phyloP scores from a whole-genome alignment of 768 basidiomycete genomes.

The Kwoniella bestiolae region DNA sequence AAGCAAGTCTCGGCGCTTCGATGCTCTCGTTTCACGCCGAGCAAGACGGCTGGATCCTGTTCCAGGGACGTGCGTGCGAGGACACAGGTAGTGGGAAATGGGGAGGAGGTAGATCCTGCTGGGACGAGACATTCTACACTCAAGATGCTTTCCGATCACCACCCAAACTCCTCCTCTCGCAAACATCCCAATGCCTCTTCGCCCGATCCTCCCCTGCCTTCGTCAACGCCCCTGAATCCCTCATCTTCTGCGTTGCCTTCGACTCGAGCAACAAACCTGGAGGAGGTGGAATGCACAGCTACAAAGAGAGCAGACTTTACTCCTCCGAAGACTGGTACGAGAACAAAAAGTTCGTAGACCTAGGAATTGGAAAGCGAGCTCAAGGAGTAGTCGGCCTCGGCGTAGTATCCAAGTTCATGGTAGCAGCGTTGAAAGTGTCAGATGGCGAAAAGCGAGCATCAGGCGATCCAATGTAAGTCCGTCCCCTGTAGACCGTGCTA shows the following conservation, averaged over 20 bases:
- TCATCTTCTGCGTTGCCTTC: conserved; percentile 88
- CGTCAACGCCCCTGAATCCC: conserved; percentile 71
- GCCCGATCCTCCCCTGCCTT: conserved; percentile 85
- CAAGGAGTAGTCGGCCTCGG: conserved; percentile 91
- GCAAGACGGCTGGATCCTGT: conserved; percentile 60
- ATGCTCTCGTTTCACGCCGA: conserved; percentile 89
- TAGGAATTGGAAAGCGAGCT: conserved; percentile 80
- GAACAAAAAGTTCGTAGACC: conserved; percentile 71
- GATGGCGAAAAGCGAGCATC: conserved; percentile 56
- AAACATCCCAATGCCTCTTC: conserved; percentile 81
- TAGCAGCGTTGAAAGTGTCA: conserved; percentile 82
- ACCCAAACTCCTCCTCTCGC: conserved; percentile 66
- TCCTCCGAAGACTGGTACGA: conserved; percentile 84
- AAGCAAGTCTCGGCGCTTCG: conserved; percentile 57
- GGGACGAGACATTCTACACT: conserved; percentile 83
- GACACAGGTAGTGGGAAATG: conserved; percentile 51
- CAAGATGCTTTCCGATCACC: conserved; percentile 74
- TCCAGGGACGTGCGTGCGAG: conserved; percentile 54
- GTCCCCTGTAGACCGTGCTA: neutral
- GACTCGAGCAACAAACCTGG: conserved; percentile 62
- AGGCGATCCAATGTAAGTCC: conserved; percentile 52
- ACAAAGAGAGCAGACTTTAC: conserved; percentile 71
- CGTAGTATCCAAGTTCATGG: conserved; percentile 87
- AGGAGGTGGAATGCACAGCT: conserved; percentile 59
- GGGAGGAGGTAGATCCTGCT: conserved; percentile 55